Base-by-base conservation (phyloP, 495 filamentous ascomycete genomes). In the Daldinia grandis region DNA sequence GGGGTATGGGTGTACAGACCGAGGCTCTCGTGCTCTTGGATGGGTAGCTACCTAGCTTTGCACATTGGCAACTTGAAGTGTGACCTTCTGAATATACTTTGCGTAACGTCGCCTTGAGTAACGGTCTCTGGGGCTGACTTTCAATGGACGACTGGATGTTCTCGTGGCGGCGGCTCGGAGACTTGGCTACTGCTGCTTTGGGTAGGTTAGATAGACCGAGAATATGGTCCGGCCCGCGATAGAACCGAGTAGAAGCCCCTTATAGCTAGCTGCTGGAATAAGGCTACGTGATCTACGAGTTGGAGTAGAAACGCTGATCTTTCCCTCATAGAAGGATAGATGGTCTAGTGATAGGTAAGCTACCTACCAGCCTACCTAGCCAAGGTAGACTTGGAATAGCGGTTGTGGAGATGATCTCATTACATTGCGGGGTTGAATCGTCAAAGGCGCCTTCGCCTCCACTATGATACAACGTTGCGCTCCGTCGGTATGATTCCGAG, bases 401-500 rank as follows among this genome's bases (percentile, higher is more conserved):
- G 53, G 27, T 25, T 30, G 63, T 53, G 68, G 33, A 53, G 58
- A 21, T 66, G 64, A 72, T 67, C 69, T 68, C 64, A 72, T 72
- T 35, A 28, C 14, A 17, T 47, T 68, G 69, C 64, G 69, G 69
- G 69, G 69, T 66, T 28, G 21, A 54, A 31, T 38, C 37, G 17
- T 50, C 42, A 50, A 38, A 33, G 57, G 35, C 19, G 0, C 25
- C 15, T 51, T 24, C 19, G 33, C 42, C 58, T 62, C 58, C 58
- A 62, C 58, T 57, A 55, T 31, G 28, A 58, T 55, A 59, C 58
- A 64, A 67, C 57, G 68, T 65, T 63, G 50, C 58, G 62, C 58
- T 58, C 25, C 33, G 53, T 54, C 58, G 63, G 58, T 47, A 55
- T 37, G 42, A 57, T 69, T 64, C 54, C 40, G 50, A 40, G 35